These are phyloP conservation scores for Penicillium cinerascens DNA, from an alignment of 495 filamentous ascomycete species.

Conservation along the genomic window DNA sequence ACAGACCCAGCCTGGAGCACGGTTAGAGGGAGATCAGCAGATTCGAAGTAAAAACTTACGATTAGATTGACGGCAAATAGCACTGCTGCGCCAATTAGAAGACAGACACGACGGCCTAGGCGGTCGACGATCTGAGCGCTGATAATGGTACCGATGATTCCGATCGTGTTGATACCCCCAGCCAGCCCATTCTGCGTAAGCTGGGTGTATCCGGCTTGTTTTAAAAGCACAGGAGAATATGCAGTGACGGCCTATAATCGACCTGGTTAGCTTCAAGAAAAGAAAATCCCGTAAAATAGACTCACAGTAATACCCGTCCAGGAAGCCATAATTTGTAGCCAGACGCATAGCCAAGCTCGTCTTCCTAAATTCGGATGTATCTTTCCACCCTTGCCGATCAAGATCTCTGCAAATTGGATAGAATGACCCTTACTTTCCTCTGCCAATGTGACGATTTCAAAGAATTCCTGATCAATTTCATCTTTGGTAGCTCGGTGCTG, in stretches of 20 bases:
- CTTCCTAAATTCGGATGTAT: slow-evolving; percentile 34
- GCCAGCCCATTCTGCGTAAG: slow-evolving; percentile 48
- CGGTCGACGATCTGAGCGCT: slow-evolving; percentile 52
- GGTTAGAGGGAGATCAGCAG: neutral
- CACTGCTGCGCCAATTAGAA: slow-evolving; percentile 37
- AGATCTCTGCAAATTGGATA: slow-evolving; percentile 37
- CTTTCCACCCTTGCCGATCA: slow-evolving; percentile 30
- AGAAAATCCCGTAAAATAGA: too few species aligned
- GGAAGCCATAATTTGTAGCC: slow-evolving; percentile 53
- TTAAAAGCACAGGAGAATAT: slow-evolving; percentile 39
- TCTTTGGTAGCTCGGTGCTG: slow-evolving; percentile 17
- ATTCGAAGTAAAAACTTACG: slow-evolving; percentile 13
- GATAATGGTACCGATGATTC: slow-evolving; percentile 52
- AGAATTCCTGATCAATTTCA: slow-evolving; percentile 36
- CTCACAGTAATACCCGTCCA: slow-evolving; percentile 51
- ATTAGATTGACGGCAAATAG: slow-evolving; percentile 34
- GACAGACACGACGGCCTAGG: slow-evolving; percentile 43
- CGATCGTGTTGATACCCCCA: slow-evolving; percentile 52
- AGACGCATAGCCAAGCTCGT: slow-evolving; percentile 48
- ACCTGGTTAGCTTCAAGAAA: too few species aligned
- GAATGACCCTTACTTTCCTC: slow-evolving; percentile 33
- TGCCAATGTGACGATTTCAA: slow-evolving; percentile 37
- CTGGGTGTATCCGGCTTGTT: slow-evolving; percentile 42
- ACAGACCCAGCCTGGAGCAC: slow-evolving; percentile 30
- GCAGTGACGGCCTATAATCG: slow-evolving; percentile 33